phyloP scores from a whole-genome alignment of 768 basidiomycete species.

The Strobilomyces echinocephalus region DNA sequence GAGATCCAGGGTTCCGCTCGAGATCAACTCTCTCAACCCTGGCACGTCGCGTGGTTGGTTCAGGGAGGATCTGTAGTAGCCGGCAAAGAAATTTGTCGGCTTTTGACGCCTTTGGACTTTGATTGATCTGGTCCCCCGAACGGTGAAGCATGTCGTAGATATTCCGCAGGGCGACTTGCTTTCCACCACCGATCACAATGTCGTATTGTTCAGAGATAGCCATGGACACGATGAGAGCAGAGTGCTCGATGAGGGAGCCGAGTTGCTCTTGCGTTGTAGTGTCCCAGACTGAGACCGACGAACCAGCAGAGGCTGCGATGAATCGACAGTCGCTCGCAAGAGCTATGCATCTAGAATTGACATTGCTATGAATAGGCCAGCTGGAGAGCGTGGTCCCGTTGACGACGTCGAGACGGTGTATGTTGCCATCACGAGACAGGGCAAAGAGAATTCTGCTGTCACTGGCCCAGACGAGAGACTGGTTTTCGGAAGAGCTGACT shows the following conservation, averaged over 20 bases:
- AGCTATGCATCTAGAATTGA: neutral
- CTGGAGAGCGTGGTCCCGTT: neutral
- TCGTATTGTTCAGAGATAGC: conserved; percentile 1
- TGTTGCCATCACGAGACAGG: neutral
- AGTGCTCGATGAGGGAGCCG: conserved; percentile 5
- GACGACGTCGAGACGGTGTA: conserved; percentile 4
- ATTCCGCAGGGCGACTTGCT: neutral
- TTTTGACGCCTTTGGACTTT: neutral
- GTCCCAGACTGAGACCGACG: conserved; percentile 13
- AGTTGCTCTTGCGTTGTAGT: conserved; percentile 1
- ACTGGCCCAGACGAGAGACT: conserved; percentile 8
- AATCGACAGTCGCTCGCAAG: neutral
- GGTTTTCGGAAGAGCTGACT: conserved; percentile 2
- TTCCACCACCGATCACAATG: conserved; percentile 3
- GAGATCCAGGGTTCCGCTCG: neutral
- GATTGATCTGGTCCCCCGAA: neutral
- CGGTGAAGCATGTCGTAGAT: neutral
- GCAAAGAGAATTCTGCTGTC: conserved; percentile 9
- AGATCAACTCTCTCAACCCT: neutral
- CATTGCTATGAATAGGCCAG: conserved; percentile 1
- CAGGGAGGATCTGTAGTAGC: neutral
- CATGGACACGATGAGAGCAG: neutral
- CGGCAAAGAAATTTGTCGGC: neutral
- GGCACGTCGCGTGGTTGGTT: neutral
- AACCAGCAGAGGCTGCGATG: conserved; percentile 3